A percentile compares a stretch with the other conserved stretches of the same genome.
phyloP scores from a whole-genome alignment of 2,329 filamentous ascomycete species.

The Sporothrix variecibatus region DNA sequence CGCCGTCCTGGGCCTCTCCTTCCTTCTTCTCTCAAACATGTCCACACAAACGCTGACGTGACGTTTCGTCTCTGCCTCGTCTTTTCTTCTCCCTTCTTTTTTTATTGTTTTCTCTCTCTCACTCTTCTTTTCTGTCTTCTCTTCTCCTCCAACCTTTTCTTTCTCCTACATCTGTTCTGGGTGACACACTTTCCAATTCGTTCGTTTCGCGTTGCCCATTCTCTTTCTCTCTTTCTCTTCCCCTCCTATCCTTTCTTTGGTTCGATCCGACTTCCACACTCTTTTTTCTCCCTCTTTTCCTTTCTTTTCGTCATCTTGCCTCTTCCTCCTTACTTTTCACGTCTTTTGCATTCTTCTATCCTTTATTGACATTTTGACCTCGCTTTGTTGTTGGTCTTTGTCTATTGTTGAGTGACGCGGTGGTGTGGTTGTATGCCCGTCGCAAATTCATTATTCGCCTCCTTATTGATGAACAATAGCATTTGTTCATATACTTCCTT shows the following conservation, averaged over 20 bases:
- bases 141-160: constrained; percentile 26
- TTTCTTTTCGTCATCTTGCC: neutral
- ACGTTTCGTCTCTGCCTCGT: constrained; percentile 23
- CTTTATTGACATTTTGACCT: neutral
- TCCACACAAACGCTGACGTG: neutral
- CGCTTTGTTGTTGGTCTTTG: constrained; percentile 13
- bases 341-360: constrained; percentile 20
- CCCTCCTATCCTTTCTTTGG: neutral
- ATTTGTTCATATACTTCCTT: neutral
- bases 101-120: neutral
- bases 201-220: constrained; percentile 7
- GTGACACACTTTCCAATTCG: neutral
- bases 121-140: constrained; percentile 21
- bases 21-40: constrained; percentile 10
- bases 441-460: constrained; percentile 15
- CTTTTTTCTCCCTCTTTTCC: neutral
- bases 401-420: constrained; percentile 22
- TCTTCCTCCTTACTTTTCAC: neutral
- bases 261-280: neutral
- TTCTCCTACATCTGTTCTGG: constrained; percentile 22
- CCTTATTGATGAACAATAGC: constrained; percentile 22
- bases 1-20: constrained; percentile 17
- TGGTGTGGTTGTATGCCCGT: constrained; percentile 14
- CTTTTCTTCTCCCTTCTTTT: neutral
- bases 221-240: neutral